Evolutionary conservation across 371 early-diverging fungal species (phyloP).

Genomic region (Actinomortierella ambigua): DNA sequence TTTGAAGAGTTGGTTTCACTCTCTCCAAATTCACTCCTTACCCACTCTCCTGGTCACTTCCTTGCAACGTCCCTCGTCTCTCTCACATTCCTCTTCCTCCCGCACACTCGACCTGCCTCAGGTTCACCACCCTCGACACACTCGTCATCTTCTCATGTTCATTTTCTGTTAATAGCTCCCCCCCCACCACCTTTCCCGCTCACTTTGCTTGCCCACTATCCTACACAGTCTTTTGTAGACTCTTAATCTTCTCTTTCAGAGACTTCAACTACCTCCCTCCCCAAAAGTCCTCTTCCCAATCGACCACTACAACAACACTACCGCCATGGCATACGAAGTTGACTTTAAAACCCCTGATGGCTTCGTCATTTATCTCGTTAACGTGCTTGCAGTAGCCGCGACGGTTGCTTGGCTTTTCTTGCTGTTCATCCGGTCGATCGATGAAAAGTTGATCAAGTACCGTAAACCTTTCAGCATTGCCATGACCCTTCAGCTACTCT

Average conservation of each 20-base stretch:
- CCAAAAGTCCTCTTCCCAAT: background rate
- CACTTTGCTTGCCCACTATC: background rate
- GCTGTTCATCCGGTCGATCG: constrained; percentile 28
- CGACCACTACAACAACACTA: too few species aligned
- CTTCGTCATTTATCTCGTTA: constrained; percentile 31
- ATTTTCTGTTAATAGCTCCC: constrained; percentile 1
- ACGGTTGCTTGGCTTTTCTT: constrained; percentile 25
- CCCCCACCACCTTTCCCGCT: background rate
- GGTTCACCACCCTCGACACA: too few species aligned
- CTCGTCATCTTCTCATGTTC: too few species aligned
- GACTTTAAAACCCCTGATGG: constrained; percentile 17
- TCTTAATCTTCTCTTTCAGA: background rate
- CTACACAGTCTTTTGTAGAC: background rate
- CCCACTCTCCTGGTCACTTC: background rate
- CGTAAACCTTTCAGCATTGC: constrained; percentile 35
- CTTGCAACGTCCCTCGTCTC: constrained; percentile 5
- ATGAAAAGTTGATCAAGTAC: constrained; percentile 19
- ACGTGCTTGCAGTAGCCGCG: constrained; percentile 29
- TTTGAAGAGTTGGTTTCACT: background rate
- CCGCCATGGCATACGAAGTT: too few species aligned
- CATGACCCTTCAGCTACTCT: constrained; percentile 34
- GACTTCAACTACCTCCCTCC: background rate
- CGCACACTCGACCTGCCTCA: too few species aligned
- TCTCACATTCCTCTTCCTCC: constrained; percentile 1
- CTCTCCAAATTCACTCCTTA: background rate